Evolutionary conservation across 345 rosid species (phyloP).

Genomic region (Linum lewisii): DNA sequence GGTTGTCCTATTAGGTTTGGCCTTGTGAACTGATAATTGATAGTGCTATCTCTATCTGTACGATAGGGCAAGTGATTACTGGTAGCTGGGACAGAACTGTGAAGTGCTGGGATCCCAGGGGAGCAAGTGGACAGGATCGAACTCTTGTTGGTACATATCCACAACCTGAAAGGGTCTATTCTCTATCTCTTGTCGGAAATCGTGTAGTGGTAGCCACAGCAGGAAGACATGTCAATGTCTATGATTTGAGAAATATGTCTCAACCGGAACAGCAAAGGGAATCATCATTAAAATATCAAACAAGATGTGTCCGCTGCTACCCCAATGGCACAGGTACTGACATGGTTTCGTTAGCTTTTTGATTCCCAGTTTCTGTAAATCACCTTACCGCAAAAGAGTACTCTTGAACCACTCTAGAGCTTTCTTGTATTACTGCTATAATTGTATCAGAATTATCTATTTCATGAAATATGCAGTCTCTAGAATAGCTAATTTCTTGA

Average conservation of each 20-base stretch:
- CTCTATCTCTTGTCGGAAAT: conserved; percentile 82
- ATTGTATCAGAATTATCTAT: neutral
- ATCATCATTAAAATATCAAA: conserved; percentile 88
- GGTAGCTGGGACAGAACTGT: conserved; percentile 96
- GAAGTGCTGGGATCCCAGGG: conserved; percentile 98
- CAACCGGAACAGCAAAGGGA: conserved; percentile 96
- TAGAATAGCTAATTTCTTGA: neutral
- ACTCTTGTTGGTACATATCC: conserved; percentile 76
- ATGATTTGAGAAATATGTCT: conserved; percentile 87
- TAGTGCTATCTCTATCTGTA: conserved; percentile 8
- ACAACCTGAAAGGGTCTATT: conserved; percentile 95
- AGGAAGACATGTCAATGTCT: conserved; percentile 89
- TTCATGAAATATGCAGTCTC: neutral
- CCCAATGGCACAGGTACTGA: conserved; percentile 84
- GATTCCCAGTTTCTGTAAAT: neutral
- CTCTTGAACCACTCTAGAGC: neutral
- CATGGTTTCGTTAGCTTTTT: neutral
- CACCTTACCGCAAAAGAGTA: neutral
- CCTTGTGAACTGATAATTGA: neutral
- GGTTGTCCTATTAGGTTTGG: neutral
- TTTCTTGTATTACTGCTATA: too few species aligned
- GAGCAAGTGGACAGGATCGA: conserved; percentile 78
- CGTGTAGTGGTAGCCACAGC: conserved; percentile 93
- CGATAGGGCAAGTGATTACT: conserved; percentile 80
- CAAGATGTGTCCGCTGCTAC: conserved; percentile 87